Base-by-base conservation (phyloP, 1,284 basidiomycete genomes). In the Caloboletus firmus region DNA sequence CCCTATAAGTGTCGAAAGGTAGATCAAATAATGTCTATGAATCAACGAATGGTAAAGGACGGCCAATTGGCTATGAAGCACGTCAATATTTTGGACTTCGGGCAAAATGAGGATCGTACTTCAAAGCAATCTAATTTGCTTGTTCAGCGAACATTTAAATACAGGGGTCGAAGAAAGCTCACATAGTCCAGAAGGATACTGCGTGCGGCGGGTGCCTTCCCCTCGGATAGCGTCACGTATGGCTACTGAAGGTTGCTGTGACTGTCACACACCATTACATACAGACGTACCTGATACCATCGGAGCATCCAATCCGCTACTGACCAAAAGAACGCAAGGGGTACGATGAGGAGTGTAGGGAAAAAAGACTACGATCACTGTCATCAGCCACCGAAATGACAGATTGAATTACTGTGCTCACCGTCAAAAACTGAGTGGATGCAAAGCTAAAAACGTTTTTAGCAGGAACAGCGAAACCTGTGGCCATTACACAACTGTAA, bases 161-260 rank as follows among this genome's bases (percentile, higher is more conserved):
- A 41, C 1, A 31, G 36, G 26, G 35, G 13, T 7, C 12, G 39
- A 20, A 51, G 22, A 67, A 11, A 15, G 13, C 82, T 45, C 54
- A 85, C 82, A 65, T 87, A 87, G 64, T 87, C 80, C 15, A 85
- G 63, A n/a, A 87, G 69, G 17, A 87, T 65, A 52, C 78, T 79
- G 54, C 83, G 78, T 52, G 82, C 73, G 3, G 84, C 82, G 2
- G 70, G 64, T 1, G 79, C 78, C 55, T 72, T 71, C 3, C 82
- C 84, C 59, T 73, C 71, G 17, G 78, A 74, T 26, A 87, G 68
- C 9, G 76, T 67, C 7, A 87, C 69, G 57, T 83, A 87, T 7
- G 84, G 84, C 83, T 65, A 49, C 11, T n/a, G 26, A 48, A 40
- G 41, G 46, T 0, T 56, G 12, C 17, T 10, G 47, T 52, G 17